phyloP scores from a whole-genome alignment of 163 green algal genomes.

The Chlorella variabilis region DNA sequence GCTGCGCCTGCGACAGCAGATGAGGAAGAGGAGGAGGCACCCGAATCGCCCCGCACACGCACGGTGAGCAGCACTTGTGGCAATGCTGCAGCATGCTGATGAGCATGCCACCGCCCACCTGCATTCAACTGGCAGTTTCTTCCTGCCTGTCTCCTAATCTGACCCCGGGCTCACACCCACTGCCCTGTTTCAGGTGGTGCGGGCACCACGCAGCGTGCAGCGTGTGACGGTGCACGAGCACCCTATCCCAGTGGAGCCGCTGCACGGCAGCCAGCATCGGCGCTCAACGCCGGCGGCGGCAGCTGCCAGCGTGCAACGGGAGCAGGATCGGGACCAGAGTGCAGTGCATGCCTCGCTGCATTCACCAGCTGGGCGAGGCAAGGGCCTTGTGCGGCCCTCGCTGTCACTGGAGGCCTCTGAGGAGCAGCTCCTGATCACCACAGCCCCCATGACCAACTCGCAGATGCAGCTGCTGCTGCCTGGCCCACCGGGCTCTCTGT shows the following conservation, averaged over 20 bases:
- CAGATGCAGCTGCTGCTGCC: background rate
- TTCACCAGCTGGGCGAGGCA: background rate
- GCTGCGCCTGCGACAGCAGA: background rate
- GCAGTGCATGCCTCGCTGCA: background rate
- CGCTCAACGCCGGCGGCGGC: background rate
- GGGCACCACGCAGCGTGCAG: background rate
- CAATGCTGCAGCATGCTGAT: too few relatives aligned
- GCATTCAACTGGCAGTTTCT: background rate
- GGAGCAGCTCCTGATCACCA: background rate
- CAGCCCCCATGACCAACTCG: background rate
- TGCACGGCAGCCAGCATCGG: background rate
- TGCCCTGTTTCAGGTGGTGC: background rate
- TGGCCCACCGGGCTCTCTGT: background rate
- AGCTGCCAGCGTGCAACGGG: background rate
- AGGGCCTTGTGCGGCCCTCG: background rate
- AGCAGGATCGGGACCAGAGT: background rate
- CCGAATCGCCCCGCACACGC: background rate
- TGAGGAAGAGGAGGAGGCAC: background rate
- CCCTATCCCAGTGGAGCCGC: background rate
- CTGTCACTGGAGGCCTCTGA: background rate
- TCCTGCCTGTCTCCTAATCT: background rate
- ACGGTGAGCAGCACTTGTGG: constrained; percentile 5
- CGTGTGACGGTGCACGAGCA: constrained; percentile 21
- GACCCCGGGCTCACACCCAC: background rate
- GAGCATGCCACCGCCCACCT: too few relatives aligned